A percentile compares a stretch with the other conserved stretches of the same genome.
Conservation (phyloP, 2,329 filamentous ascomycete species). For the Moelleriella libera region DNA sequence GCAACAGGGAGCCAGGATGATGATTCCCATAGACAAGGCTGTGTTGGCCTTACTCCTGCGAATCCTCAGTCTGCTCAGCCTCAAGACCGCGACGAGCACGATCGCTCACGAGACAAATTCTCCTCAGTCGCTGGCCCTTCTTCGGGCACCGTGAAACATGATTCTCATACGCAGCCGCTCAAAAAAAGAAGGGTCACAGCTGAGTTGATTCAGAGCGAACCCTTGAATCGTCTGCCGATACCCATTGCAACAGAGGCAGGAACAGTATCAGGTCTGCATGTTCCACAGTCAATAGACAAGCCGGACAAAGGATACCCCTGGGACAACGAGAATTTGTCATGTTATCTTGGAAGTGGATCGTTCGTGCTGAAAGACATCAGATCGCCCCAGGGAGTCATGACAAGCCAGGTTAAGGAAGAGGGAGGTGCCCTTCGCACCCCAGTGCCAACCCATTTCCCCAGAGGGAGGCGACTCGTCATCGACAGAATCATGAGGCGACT, state of each 20-base stretch:
- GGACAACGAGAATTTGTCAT: conserved; percentile 9
- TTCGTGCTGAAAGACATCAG: conserved; percentile 12
- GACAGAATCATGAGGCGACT: conserved; percentile 24
- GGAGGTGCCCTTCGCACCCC: conserved; percentile 13
- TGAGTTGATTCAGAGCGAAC: conserved; percentile 7
- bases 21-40: background rate
- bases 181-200: conserved; percentile 16
- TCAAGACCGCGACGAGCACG: background rate
- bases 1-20: background rate
- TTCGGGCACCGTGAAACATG: background rate
- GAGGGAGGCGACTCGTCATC: conserved; percentile 29
- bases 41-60: background rate
- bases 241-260: conserved; percentile 5
- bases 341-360: conserved; percentile 21
- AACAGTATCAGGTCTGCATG: background rate
- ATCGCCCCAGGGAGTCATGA: conserved; percentile 9
- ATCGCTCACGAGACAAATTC: background rate
- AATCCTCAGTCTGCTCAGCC: conserved; percentile 1
- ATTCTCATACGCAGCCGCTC: conserved; percentile 8
- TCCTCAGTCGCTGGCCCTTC: background rate
- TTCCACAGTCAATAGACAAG: background rate
- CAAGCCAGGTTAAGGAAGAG: conserved; percentile 9
- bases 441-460: conserved; percentile 16
- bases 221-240: background rate
- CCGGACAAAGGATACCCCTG: conserved; percentile 2